Base-by-base conservation (phyloP, 1,284 basidiomycete genomes). In the Lentinula novae-zelandiae region DNA sequence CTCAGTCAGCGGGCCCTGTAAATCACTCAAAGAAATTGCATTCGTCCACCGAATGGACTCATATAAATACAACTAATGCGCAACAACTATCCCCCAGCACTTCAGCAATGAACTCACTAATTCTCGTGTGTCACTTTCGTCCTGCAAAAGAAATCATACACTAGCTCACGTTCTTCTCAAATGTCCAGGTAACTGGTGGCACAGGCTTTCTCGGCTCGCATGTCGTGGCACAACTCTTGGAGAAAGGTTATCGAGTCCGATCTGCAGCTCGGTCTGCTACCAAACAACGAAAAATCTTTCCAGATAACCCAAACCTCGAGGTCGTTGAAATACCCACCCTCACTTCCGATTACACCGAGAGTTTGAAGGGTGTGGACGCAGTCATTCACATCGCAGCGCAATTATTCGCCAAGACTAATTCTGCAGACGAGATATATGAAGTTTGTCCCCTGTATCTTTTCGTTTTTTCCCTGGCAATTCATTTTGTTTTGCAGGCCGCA, bases 281-380 rank as follows among this genome's bases (percentile, higher is more conserved):
- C 7, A 63, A 57, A 22, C 58, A 55, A 7, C 52, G 31, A 20
- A 38, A 22, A 12, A 56, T 63, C 17, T 60, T 60, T 38, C 52
- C 58, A 5, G 33, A 60, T 22, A 36, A 51, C 34, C 8, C 51
- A 7, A 22, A 34, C 20, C 38, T 60, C 12, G 51, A 60, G 31
- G 33, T 60, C 9, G 51, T 60, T n/a, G 58, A 60, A 15, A 34
- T 60, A 17, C 70, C 73, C 33, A 71, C 73, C 48, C 36, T 74
- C 5, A 71, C 65, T 2, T 66, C 65, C 27, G 71, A 73, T 57
- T 66, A 73, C 17, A 67, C 67, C 5, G 65, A 69, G 33, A 70
- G 65, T 2, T 66, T 75, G 17, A 70, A 72, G 48, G 72, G 69
- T 66, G 58, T 40, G 39, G 58, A 5, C 15, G 58, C 58, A 9